Evolutionary conservation across 257 asterid species (phyloP), one percentile per base, ranked within the genome.

Genomic region (Mentha longifolia): DNA sequence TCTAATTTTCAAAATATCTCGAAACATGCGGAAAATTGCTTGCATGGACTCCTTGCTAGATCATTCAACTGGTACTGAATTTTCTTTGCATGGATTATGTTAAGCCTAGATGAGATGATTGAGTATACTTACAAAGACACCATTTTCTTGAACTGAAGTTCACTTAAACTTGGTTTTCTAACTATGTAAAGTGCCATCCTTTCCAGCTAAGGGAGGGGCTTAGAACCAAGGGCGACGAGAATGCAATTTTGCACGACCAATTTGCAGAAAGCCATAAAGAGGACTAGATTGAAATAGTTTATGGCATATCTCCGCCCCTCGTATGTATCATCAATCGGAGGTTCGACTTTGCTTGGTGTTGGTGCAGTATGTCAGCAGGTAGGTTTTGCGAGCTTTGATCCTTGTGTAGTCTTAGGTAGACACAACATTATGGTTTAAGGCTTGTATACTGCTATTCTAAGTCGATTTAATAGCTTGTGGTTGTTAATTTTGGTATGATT

Each of bases 161-260:
- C 1, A 11, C 37, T n/a, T n/a, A n/a, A n/a, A n/a, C n/a, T 59
- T 51, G 17, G 7, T 61, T 50, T 33, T 59, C 62, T 69, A 42
- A 61, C 20, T 7, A 49, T 52, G 45, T 59, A 65, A 22, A 55
- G 10, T 25, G 71, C 41, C 35, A 10, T 46, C 25, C 64, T 61
- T 33, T 28, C 37, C 88, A 91, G 97, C 74, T 88, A 61, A 83
- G 74, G 28, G 96, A 84, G 55, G 92, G 86, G 61, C 59, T 79
- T 61, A 79, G 80, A 65, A 52, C 71, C 79, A 79, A 79, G 2
- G 73, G 75, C 3, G 81, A 72, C 76, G 76, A 79, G 65, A 81
- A 70, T 12, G 78, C 79, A 69, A 63, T 59, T 71, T 75, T 70
- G 45, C 75, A 54, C 14, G 61, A 68, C n/a, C 12, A 13, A 50